A percentile compares a stretch with the other conserved stretches of the same genome.
Evolutionary conservation across 352 stramenopile genomes (phyloP).

Genomic region (Globisporangium uncinulatum): DNA sequence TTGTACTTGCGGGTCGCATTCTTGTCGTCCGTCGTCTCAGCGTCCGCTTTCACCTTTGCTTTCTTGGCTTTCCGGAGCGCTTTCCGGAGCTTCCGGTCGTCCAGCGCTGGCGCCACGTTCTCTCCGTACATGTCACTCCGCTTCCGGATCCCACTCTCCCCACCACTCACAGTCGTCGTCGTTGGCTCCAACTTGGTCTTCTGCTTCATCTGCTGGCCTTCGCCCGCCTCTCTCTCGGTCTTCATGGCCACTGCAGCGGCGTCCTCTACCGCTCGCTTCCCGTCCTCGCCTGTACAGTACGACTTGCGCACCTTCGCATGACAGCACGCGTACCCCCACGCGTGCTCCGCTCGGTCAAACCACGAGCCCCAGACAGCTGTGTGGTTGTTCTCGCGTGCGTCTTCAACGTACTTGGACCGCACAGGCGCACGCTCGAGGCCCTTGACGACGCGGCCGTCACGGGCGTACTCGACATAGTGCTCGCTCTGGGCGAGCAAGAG

Average conservation of each 20-base stretch:
- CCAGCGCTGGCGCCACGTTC: slow-evolving; percentile 62
- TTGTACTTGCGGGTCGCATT: slow-evolving; percentile 97
- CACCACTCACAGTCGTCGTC: slow-evolving; percentile 11
- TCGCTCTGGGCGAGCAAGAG: slow-evolving; percentile 86
- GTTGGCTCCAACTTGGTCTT: slow-evolving; percentile 9
- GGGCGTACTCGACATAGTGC: slow-evolving; percentile 91
- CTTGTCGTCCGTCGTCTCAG: slow-evolving; percentile 57
- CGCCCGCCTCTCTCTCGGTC: slow-evolving; percentile 31
- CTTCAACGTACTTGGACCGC: slow-evolving; percentile 98
- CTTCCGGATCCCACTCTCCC: slow-evolving; percentile 30
- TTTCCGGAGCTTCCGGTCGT: slow-evolving; percentile 84
- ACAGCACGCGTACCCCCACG: slow-evolving; percentile 98
- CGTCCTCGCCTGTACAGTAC: slow-evolving; percentile 94
- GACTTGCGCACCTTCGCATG: slow-evolving; percentile 93
- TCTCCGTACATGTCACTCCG: slow-evolving; percentile 90
- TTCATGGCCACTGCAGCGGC: slow-evolving; percentile 58
- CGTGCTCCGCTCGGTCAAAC: slow-evolving; percentile 91
- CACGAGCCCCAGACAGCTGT: slow-evolving; percentile 97
- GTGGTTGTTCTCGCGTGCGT: slow-evolving; percentile 96
- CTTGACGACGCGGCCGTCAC: slow-evolving; percentile 89
- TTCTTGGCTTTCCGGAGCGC: slow-evolving; percentile 74
- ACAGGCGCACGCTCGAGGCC: slow-evolving; percentile 70
- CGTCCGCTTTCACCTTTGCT: slow-evolving; percentile 57
- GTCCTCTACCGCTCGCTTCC: slow-evolving; percentile 85
- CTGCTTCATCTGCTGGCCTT: slow-evolving; percentile 20